These are phyloP conservation scores for Westerdykella ornata DNA, from an alignment of 2,329 filamentous ascomycete genomes.

Conservation along the genomic window DNA sequence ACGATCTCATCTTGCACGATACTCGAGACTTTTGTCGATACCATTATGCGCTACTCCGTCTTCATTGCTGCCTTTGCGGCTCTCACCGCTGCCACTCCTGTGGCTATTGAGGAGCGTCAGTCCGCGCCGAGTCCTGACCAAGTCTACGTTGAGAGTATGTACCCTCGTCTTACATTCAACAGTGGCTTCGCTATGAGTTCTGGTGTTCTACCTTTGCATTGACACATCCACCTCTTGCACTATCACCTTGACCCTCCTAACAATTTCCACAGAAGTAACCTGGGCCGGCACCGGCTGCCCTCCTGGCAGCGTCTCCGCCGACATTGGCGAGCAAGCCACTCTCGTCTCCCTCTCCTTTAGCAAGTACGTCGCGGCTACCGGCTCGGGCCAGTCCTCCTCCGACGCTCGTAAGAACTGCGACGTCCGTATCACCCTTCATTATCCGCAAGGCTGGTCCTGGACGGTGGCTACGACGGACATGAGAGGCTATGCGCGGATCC, in stretches of 20 bases:
- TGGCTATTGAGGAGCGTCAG: slow-evolving; percentile 3
- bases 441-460: slow-evolving; percentile 10
- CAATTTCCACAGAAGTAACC: slow-evolving; percentile 5
- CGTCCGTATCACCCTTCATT: slow-evolving; percentile 10
- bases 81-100: slow-evolving; percentile 5
- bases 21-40: no score
- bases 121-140: slow-evolving; percentile 3
- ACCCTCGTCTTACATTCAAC: background rate
- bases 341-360: slow-evolving; percentile 11
- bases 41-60: slow-evolving; percentile 7
- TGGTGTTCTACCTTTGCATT: no score
- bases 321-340: slow-evolving; percentile 7
- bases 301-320: slow-evolving; percentile 5
- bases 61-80: slow-evolving; percentile 6
- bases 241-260: background rate
- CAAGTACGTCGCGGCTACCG: slow-evolving; percentile 9
- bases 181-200: background rate
- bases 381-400: slow-evolving; percentile 4
- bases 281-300: slow-evolving; percentile 14
- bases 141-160: slow-evolving; percentile 11
- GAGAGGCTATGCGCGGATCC: slow-evolving; percentile 9
- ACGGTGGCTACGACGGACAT: slow-evolving; percentile 10
- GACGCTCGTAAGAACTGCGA: slow-evolving; percentile 14
- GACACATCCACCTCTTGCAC: background rate
- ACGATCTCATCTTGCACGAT: no score